Evolutionary conservation across 176 grass and related monocot species (phyloP), one percentile per base, ranked within the genome.

Genomic region (Phragmites australis): DNA sequence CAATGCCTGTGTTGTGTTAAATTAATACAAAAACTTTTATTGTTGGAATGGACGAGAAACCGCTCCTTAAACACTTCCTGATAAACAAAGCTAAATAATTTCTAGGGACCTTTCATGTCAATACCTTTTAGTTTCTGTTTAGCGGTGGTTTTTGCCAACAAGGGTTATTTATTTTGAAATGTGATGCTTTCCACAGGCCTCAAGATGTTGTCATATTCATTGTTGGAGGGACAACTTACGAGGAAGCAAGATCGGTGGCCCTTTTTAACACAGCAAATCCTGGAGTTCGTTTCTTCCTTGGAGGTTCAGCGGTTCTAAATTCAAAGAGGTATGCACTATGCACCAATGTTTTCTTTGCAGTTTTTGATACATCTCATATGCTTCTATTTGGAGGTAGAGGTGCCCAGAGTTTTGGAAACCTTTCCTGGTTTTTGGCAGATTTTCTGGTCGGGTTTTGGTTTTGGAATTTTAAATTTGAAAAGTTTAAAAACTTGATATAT

Each of bases 191-290:
- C 79, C 67, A 76, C 79, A 98, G 96, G 81, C 92, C 96, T 78
- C 96, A 98, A 78, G 96, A 98, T 89, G 96, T 98, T 30, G 92
- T 94, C 75, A 90, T 98, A 68, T 98, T 98, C 79, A 93, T 98
- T 57, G 88, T 94, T 83, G 96, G 96, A 79, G 96, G 96, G 23
- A 98, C 92, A 59, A 94, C 92, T 52, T 98, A 98, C 18, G 96
- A 98, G 84, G 96, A 98, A 84, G 84, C 96, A 53, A 87, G 92
- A 42, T 77, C 88, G 27, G 90, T 98, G 65, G 96, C 96, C 65
- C 88, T 98, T 50, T 83, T 93, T 62, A 98, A 91, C 88, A 84
- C 90, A 46, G 57, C 88, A 61, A 94, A 94, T 84, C 76, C 86
- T 18, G 96, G 92, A 83, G 91, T 89, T 71, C 92, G 92, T 65